phyloP scores from a whole-genome alignment of 140 eudicot genomes.

The Cichorium intybus region DNA sequence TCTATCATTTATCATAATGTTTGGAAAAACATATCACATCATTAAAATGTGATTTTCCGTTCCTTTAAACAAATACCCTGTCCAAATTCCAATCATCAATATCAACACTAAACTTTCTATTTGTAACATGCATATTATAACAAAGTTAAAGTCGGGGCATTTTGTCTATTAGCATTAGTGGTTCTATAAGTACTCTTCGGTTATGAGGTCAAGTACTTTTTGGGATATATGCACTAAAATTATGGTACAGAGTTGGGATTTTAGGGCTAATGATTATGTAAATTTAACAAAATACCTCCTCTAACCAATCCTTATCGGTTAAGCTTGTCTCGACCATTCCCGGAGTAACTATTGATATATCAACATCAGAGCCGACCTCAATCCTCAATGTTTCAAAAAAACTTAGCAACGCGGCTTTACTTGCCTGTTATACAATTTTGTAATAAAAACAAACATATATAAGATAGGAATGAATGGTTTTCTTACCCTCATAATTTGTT shows the following conservation, averaged over 20 bases:
- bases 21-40: too few relatives aligned
- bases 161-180: background rate
- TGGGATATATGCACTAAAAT: too few relatives aligned
- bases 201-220: background rate
- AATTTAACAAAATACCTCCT: slow-evolving; percentile 15
- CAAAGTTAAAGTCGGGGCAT: too few relatives aligned
- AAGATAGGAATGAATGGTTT: background rate
- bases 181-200: background rate
- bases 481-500: background rate
- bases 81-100: too few relatives aligned
- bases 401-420: slow-evolving; percentile 57
- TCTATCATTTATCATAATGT: background rate
- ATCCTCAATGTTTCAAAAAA: slow-evolving; percentile 54
- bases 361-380: slow-evolving; percentile 45
- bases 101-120: too few relatives aligned
- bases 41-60: too few relatives aligned
- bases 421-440: slow-evolving; percentile 41
- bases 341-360: slow-evolving; percentile 45
- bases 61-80: too few relatives aligned
- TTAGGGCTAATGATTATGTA: background rate
- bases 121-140: background rate
- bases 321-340: slow-evolving; percentile 53
- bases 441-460: background rate
- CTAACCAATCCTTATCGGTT: slow-evolving; percentile 35
- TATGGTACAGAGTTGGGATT: too few relatives aligned